These are phyloP conservation scores for Allantophomopsis cytisporea DNA, from an alignment of 2,329 filamentous ascomycete genomes.

Conservation along the genomic window DNA sequence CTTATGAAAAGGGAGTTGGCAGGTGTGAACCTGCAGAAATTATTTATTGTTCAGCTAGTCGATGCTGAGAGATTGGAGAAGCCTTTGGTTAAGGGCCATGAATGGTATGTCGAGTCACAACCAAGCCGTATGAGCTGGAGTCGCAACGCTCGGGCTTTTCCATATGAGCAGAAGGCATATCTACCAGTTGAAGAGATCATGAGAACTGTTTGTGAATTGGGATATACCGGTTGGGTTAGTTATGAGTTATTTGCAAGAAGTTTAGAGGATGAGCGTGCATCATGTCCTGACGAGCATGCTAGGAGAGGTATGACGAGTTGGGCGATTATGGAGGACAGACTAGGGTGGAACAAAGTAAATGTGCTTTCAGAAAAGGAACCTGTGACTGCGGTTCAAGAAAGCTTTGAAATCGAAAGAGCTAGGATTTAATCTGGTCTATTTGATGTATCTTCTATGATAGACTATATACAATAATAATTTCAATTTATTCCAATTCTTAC, in stretches of 20 bases:
- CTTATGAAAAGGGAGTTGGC: not conserved
- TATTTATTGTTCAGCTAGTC: constrained; percentile 68
- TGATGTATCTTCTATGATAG: too few species aligned
- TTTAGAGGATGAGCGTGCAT: constrained; percentile 27
- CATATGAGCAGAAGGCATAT: constrained; percentile 33
- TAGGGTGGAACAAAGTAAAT: too few species aligned
- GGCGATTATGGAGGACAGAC: constrained; percentile 24
- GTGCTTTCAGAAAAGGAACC: too few species aligned
- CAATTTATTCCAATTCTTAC: constrained; percentile 1
- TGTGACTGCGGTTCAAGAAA: too few species aligned
- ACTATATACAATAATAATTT: too few species aligned
- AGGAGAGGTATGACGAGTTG: constrained; percentile 33
- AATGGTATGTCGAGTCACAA: constrained; percentile 43
- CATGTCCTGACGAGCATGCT: constrained; percentile 36
- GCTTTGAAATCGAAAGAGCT: too few species aligned
- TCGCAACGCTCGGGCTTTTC: constrained; percentile 56
- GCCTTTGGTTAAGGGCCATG: constrained; percentile 43
- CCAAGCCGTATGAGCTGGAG: constrained; percentile 65
- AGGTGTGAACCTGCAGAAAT: constrained; percentile 15
- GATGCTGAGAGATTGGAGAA: constrained; percentile 51
- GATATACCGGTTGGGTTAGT: constrained; percentile 43
- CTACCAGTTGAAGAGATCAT: constrained; percentile 40
- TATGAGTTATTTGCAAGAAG: constrained; percentile 44
- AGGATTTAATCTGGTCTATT: too few species aligned
- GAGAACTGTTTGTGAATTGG: constrained; percentile 37